Base-by-base conservation (phyloP, 768 basidiomycete species). In the Arthromyces matolae region DNA sequence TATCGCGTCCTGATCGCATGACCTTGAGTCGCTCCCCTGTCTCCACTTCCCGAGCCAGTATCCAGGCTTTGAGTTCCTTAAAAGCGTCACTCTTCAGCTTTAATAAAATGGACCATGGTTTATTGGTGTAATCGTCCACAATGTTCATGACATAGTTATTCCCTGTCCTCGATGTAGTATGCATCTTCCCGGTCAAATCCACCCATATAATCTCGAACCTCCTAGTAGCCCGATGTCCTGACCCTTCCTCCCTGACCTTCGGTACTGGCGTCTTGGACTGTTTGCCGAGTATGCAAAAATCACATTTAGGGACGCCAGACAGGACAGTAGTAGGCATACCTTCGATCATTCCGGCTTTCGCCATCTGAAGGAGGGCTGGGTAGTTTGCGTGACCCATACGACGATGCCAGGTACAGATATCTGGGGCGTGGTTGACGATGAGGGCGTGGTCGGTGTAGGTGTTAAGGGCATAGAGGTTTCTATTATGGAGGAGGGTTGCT, bases 181-280 rank as follows among this genome's bases (percentile, higher is more conserved):
- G 60, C 43, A 1, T 52, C 23, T 16, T 52, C 45, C 23, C 64
- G 60, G n/a, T 56, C 6, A 71, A 37, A 38, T 73, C 69, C 36
- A 69, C 56, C 45, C 57, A 67, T 7, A 71, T 60, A 14, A 53
- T 61, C 38, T 61, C 66, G 35, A 68, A 44, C 28, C 39, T 49
- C 35, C 58, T 23, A 5, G 42, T 60, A 10, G 66, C 64, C 49
- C 62, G 56, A 39, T 54, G 53, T n/a, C 53, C 52, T 35, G 8
- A 23, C 24, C 52, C 45, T 8, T 63, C 66, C 42, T 58, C 55
- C 3, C 60, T 24, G 14, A 49, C 45, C 49, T 64, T 64, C 0
- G 68, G 69, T 12, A 72, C 63, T 5, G 62, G 55, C 3, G 52
- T 55, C n/a, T 52, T 52, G 0, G 59, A 62, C 68, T 73, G 70